Conservation (phyloP, 352 stramenopile species). For the Phytophthora multivora region DNA sequence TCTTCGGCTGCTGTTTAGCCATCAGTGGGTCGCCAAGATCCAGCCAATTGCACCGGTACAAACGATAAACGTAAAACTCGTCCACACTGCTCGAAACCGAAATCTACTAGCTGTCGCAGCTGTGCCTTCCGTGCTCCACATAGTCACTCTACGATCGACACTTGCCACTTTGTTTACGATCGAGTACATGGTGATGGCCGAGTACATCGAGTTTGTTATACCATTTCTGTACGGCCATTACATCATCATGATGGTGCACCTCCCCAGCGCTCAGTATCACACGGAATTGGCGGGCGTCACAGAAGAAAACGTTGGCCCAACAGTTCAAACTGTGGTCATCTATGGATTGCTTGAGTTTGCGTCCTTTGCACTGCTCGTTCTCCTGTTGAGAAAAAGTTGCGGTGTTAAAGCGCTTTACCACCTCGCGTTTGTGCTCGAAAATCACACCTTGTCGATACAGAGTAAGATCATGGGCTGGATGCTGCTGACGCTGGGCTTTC, state of each 20-base stretch:
- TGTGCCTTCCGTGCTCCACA: constrained; percentile 14
- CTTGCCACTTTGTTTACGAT: constrained; percentile 34
- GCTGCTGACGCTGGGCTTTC: constrained; percentile 26
- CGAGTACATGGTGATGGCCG: constrained; percentile 42
- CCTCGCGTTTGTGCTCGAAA: constrained; percentile 47
- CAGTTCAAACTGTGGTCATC: constrained; percentile 24
- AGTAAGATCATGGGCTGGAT: constrained; percentile 42
- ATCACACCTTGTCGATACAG: constrained; percentile 30
- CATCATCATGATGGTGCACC: constrained; percentile 27
- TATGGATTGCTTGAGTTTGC: constrained; percentile 34
- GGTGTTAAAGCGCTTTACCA: constrained; percentile 31
- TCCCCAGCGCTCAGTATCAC: constrained; percentile 41
- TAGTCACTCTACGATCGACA: constrained; percentile 14
- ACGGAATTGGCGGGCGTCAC: constrained; percentile 27
- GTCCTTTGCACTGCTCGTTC: constrained; percentile 27
- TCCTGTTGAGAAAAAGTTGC: constrained; percentile 19
- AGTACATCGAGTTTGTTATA: constrained; percentile 49
- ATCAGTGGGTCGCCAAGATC: constrained; percentile 5
- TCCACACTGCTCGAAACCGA: not conserved
- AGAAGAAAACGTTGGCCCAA: constrained; percentile 2
- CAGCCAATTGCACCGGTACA: not conserved
- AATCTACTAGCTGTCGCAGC: not conserved
- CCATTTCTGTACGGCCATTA: constrained; percentile 39
- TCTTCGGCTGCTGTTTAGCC: constrained; percentile 2
- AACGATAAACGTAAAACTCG: not conserved